phyloP scores from a whole-genome alignment of 2,329 filamentous ascomycete genomes.

The Alternaria viburni region DNA sequence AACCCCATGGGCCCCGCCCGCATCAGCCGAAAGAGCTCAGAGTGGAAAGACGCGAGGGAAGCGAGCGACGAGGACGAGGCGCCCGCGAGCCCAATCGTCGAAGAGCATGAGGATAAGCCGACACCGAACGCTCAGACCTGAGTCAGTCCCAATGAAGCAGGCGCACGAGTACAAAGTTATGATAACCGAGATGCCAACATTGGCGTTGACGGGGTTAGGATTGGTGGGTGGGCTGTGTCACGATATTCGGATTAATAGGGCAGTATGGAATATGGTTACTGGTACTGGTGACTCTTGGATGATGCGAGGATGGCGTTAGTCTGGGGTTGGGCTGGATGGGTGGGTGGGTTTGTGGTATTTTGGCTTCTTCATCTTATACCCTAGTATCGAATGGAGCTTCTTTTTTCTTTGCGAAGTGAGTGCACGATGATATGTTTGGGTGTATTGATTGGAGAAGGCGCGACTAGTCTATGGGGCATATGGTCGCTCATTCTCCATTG shows the following conservation, averaged over 20 bases:
- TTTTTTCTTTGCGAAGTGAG: background rate
- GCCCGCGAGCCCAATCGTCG: constrained; percentile 8
- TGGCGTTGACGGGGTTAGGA: background rate
- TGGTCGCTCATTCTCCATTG: too few relatives aligned
- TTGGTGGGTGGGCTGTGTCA: background rate
- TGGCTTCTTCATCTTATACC: constrained; percentile 18
- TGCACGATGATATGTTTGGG: background rate
- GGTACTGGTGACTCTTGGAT: background rate
- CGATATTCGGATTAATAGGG: constrained; percentile 5
- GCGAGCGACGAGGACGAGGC: constrained; percentile 37
- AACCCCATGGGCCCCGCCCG: constrained; percentile 40
- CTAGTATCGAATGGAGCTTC: constrained; percentile 17
- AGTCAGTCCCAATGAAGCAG: background rate
- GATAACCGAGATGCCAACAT: background rate
- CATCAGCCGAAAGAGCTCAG: constrained; percentile 42
- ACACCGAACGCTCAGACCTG: background rate
- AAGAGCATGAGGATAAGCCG: constrained; percentile 15
- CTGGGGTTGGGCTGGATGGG: background rate
- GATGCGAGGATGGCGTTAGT: background rate
- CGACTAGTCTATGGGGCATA: too few relatives aligned
- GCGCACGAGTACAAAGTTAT: background rate
- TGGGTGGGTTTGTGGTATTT: background rate
- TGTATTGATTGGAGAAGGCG: background rate
- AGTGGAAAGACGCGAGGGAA: constrained; percentile 45
- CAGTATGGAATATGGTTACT: background rate